Conservation (phyloP, 306 rosid genomes). For the Hippophae rhamnoides region DNA sequence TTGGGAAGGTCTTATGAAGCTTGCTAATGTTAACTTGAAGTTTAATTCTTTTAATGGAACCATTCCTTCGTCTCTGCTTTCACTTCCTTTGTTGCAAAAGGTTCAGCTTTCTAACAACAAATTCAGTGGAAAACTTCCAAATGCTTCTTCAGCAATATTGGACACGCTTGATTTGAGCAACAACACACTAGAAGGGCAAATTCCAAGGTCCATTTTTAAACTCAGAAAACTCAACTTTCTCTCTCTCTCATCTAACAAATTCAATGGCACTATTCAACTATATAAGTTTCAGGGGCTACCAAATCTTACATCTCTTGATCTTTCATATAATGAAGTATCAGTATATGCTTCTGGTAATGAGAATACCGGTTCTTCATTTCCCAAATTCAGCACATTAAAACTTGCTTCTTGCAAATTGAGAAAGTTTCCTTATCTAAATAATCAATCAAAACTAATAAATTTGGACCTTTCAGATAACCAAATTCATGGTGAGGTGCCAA, state of each 20-base stretch:
- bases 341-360: background rate
- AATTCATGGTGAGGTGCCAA: slow-evolving; percentile 33
- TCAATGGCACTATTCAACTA: background rate
- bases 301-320: slow-evolving; percentile 19
- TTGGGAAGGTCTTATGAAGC: slow-evolving; percentile 17
- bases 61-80: slow-evolving; percentile 18
- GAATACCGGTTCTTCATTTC: slow-evolving; percentile 1
- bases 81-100: slow-evolving; percentile 6
- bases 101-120: slow-evolving; percentile 11
- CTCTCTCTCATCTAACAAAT: slow-evolving; percentile 26
- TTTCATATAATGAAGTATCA: slow-evolving; percentile 28
- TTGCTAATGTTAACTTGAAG: slow-evolving; percentile 15
- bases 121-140: slow-evolving; percentile 11
- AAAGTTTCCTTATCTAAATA: slow-evolving; percentile 25
- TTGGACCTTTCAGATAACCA: slow-evolving; percentile 45
- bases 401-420: slow-evolving; percentile 29
- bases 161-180: slow-evolving; percentile 32
- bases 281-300: no score
- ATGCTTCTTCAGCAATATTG: slow-evolving; percentile 6
- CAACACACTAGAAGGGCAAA: slow-evolving; percentile 32
- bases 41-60: slow-evolving; percentile 16
- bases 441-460: background rate
- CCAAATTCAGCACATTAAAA: slow-evolving; percentile 1
- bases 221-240: slow-evolving; percentile 16
- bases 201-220: slow-evolving; percentile 23